Conservation (phyloP, 1,284 basidiomycete species). For the Fistulinella cinereoalba region DNA sequence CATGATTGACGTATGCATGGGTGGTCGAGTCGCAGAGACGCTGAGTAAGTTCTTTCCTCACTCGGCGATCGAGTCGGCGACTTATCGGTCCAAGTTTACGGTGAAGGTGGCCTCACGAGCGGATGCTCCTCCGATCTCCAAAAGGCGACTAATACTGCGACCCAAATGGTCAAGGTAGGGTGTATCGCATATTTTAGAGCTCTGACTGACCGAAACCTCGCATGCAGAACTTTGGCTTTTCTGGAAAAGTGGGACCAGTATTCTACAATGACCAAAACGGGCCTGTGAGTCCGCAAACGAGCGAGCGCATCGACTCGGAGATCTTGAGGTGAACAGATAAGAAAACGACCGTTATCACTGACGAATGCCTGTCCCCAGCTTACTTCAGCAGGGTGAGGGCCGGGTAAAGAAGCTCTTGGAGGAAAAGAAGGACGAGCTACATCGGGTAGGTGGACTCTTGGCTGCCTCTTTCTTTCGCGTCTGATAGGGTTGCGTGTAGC, state of each 20-base stretch:
- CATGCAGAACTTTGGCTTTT: slow-evolving; percentile 77
- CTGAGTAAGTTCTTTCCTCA: slow-evolving; percentile 52
- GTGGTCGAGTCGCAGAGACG: slow-evolving; percentile 91
- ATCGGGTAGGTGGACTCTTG: slow-evolving; percentile 55
- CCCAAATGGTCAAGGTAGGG: slow-evolving; percentile 85
- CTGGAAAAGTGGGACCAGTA: slow-evolving; percentile 79
- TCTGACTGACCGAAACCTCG: slow-evolving; percentile 1
- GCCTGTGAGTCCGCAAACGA: slow-evolving; percentile 67
- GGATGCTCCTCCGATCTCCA: slow-evolving; percentile 88
- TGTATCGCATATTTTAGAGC: background rate
- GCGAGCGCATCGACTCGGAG: slow-evolving; percentile 83
- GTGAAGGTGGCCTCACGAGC: slow-evolving; percentile 82
- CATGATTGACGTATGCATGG: slow-evolving; percentile 86
- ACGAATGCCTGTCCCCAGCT: slow-evolving; percentile 37
- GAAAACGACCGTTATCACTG: background rate
- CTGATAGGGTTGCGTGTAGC: slow-evolving; percentile 41
- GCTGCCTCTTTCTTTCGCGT: background rate
- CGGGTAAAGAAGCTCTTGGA: slow-evolving; percentile 71
- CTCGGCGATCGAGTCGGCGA: background rate
- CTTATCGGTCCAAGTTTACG: slow-evolving; percentile 62
- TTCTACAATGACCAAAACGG: slow-evolving; percentile 73
- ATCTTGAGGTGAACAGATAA: slow-evolving; percentile 61
- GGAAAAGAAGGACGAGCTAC: slow-evolving; percentile 74
- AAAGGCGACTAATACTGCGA: slow-evolving; percentile 76
- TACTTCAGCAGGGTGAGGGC: slow-evolving; percentile 72